phyloP scores from a whole-genome alignment of 306 rosid genomes.

The Arachis stenosperma region DNA sequence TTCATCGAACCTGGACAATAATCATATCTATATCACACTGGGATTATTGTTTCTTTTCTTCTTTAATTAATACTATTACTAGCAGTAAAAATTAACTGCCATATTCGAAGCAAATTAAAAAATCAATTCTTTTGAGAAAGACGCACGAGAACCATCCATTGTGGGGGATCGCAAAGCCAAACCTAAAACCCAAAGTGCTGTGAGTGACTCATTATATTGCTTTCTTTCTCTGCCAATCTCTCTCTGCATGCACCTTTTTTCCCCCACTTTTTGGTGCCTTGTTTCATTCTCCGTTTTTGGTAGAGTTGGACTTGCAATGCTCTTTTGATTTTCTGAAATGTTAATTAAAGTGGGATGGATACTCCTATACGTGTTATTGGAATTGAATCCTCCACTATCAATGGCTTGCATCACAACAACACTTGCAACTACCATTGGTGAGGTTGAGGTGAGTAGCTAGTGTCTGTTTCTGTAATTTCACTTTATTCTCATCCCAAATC shows the following conservation, averaged over 20 bases:
- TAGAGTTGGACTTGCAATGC: slow-evolving; percentile 41
- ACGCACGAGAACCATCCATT: slow-evolving; percentile 52
- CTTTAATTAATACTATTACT: too few species aligned
- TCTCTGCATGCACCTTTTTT: background rate
- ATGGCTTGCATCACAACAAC: slow-evolving; percentile 50
- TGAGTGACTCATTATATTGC: background rate
- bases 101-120: background rate
- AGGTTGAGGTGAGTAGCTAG: slow-evolving; percentile 6
- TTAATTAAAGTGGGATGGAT: slow-evolving; percentile 11
- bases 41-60: background rate
- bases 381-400: slow-evolving; percentile 49
- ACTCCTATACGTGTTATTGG: slow-evolving; percentile 37
- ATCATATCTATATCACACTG: background rate
- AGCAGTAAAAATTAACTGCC: background rate
- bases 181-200: slow-evolving; percentile 19
- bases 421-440: slow-evolving; percentile 41
- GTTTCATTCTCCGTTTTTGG: background rate
- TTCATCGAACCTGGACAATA: slow-evolving; percentile 57
- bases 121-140: slow-evolving; percentile 35
- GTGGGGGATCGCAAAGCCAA: slow-evolving; percentile 48
- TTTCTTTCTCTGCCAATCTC: slow-evolving; percentile 27
- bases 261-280: background rate
- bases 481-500: slow-evolving; percentile 39
- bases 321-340: background rate
- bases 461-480: slow-evolving; percentile 10